phyloP scores from a whole-genome alignment of 805 yeast genomes.

The Dipodascopsis uninucleata region DNA sequence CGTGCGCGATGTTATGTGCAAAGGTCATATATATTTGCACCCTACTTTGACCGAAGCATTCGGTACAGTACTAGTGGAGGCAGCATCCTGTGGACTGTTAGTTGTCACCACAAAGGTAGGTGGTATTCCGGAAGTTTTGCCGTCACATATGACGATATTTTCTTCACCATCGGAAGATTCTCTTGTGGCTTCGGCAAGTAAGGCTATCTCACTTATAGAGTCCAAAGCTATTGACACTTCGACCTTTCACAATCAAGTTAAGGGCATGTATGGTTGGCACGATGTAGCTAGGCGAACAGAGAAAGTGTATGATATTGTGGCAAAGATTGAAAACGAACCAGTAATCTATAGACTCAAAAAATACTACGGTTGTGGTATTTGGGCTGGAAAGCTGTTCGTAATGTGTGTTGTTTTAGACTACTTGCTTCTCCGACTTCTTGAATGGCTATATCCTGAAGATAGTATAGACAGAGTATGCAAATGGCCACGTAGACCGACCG shows the following conservation, averaged over 20 bases:
- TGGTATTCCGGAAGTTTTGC: slow-evolving; percentile 95
- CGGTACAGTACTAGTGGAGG: slow-evolving; percentile 95
- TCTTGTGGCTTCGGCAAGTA: slow-evolving; percentile 62
- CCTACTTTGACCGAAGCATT: slow-evolving; percentile 95
- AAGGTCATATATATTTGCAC: slow-evolving; percentile 90
- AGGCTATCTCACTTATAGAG: slow-evolving; percentile 63
- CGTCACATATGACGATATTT: slow-evolving; percentile 86
- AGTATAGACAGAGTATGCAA: slow-evolving; percentile 71
- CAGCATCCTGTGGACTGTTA: slow-evolving; percentile 90
- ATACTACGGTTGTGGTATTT: slow-evolving; percentile 59
- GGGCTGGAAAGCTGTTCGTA: slow-evolving; percentile 83
- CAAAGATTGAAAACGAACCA: slow-evolving; percentile 43
- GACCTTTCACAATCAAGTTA: slow-evolving; percentile 71
- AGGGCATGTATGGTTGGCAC: slow-evolving; percentile 84
- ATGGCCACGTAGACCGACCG: slow-evolving; percentile 26
- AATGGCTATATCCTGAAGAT: slow-evolving; percentile 63
- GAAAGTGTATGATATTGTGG: slow-evolving; percentile 59
- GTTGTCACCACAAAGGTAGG: slow-evolving; percentile 97
- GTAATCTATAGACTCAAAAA: slow-evolving; percentile 57
- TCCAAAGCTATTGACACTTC: slow-evolving; percentile 63
- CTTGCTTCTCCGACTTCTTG: slow-evolving; percentile 58
- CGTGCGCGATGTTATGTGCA: slow-evolving; percentile 87
- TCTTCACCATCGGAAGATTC: slow-evolving; percentile 86
- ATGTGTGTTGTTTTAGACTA: slow-evolving; percentile 79
- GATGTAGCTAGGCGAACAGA: slow-evolving; percentile 86